Percentiles rank a stretch among this genome's conserved stretches.
Conservation (phyloP, 2,329 filamentous ascomycete genomes). For the Diaporthe sp. region DNA sequence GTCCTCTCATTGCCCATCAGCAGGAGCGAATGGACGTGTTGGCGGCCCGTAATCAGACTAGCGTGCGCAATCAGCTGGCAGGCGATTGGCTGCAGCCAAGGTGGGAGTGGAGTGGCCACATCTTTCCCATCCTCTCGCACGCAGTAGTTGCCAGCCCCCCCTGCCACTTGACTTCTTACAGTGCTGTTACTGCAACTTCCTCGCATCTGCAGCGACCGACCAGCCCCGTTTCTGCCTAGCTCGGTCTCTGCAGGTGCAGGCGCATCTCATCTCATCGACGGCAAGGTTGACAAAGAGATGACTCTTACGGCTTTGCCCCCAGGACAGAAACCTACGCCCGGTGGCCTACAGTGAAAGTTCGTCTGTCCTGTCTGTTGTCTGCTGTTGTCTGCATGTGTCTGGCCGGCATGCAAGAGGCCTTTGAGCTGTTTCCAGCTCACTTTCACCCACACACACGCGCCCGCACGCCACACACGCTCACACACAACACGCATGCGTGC, state of each 20-base stretch:
- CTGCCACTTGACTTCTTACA: slow-evolving; percentile 29
- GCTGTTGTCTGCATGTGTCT: neutral
- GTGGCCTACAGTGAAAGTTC: neutral
- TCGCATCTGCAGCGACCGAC: slow-evolving; percentile 11
- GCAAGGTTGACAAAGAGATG: slow-evolving; percentile 25
- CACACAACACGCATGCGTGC: neutral
- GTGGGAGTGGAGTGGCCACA: slow-evolving; percentile 22
- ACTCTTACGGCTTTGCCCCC: slow-evolving; percentile 15
- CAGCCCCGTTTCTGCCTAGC: slow-evolving; percentile 43
- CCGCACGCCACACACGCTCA: neutral
- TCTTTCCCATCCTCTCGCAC: slow-evolving; percentile 1
- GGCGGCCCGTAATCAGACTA: slow-evolving; percentile 33
- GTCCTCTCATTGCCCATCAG: slow-evolving; percentile 11
- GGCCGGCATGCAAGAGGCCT: slow-evolving; percentile 4
- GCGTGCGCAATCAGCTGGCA: slow-evolving; percentile 24
- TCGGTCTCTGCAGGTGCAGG: slow-evolving; percentile 28
- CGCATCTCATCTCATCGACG: slow-evolving; percentile 39
- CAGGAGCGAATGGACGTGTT: slow-evolving; percentile 28
- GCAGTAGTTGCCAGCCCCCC: slow-evolving; percentile 4
- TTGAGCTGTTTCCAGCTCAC: slow-evolving; percentile 11
- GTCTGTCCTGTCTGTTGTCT: neutral
- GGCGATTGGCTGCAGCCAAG: slow-evolving; percentile 27
- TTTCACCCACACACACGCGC: neutral
- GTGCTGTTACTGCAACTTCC: slow-evolving; percentile 15
- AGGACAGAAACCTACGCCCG: slow-evolving; percentile 2